Evolutionary conservation across 164 flowering plant genomes (phyloP).

Genomic region (Platanus orientalis): DNA sequence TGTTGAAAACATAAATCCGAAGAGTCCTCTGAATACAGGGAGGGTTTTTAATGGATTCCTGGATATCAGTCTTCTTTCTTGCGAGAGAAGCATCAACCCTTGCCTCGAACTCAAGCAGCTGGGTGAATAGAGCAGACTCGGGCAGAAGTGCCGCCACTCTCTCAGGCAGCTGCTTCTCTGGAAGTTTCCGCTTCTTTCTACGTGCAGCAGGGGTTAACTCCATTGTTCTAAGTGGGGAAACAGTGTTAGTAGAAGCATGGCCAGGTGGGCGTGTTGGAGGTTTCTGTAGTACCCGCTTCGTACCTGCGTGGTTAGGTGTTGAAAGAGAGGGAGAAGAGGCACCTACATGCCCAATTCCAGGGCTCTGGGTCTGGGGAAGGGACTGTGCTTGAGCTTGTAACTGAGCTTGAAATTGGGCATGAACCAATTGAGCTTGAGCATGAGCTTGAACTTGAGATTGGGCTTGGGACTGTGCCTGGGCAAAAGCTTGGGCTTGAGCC

Average conservation of each 20-base stretch:
- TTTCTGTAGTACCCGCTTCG: slow-evolving; percentile 55
- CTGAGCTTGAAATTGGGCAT: slow-evolving; percentile 28
- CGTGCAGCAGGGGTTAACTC: slow-evolving; percentile 81
- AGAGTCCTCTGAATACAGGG: slow-evolving; percentile 61
- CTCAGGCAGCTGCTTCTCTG: slow-evolving; percentile 65
- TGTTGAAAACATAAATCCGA: slow-evolving; percentile 73
- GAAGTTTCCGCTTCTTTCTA: slow-evolving; percentile 62
- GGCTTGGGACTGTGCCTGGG: slow-evolving; percentile 16
- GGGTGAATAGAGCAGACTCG: slow-evolving; percentile 73
- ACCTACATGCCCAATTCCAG: slow-evolving; percentile 28
- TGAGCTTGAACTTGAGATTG: slow-evolving; percentile 22
- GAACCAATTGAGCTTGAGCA: slow-evolving; percentile 22
- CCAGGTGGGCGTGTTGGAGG: slow-evolving; percentile 71
- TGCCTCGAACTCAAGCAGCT: slow-evolving; percentile 70
- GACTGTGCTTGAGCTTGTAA: slow-evolving; percentile 26
- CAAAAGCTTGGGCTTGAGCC: slow-evolving; percentile 28
- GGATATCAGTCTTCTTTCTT: slow-evolving; percentile 74
- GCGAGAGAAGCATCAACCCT: slow-evolving; percentile 64
- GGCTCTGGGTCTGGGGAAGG: slow-evolving; percentile 27
- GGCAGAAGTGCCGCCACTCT: slow-evolving; percentile 73
- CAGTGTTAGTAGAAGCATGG: slow-evolving; percentile 27
- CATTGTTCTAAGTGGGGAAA: slow-evolving; percentile 60
- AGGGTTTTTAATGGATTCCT: slow-evolving; percentile 62
- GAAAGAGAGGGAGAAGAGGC: slow-evolving; percentile 43
- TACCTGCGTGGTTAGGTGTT: slow-evolving; percentile 40